These are phyloP conservation scores for Ustilago esculenta DNA, from an alignment of 1,284 basidiomycete genomes.

Conservation along the genomic window DNA sequence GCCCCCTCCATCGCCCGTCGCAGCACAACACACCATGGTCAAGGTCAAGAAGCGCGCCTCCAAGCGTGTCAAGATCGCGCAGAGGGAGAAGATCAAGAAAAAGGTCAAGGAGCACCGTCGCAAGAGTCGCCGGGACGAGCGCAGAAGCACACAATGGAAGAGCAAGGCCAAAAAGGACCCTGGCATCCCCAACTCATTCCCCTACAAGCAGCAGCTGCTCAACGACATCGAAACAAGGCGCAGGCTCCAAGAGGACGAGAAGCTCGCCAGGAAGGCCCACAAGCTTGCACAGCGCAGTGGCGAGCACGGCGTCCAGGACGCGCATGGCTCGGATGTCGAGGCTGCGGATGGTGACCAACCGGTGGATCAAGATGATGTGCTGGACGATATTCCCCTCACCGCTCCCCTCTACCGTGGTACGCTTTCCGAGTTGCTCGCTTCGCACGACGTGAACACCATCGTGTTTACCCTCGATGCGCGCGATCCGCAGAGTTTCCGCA, in stretches of 20 bases:
- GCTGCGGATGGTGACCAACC: slow-evolving; percentile 37
- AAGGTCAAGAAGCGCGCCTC: slow-evolving; percentile 60
- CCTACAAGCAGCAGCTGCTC: slow-evolving; percentile 95
- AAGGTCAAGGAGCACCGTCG: slow-evolving; percentile 65
- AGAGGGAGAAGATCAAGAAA: slow-evolving; percentile 63
- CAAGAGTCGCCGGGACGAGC: slow-evolving; percentile 73
- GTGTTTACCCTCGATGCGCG: slow-evolving; percentile 57
- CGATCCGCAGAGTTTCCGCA: slow-evolving; percentile 57
- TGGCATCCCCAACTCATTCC: slow-evolving; percentile 96
- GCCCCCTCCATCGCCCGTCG: no score
- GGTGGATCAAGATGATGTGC: slow-evolving; percentile 30
- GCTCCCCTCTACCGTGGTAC: slow-evolving; percentile 42
- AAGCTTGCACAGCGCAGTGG: slow-evolving; percentile 39
- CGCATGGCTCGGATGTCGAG: slow-evolving; percentile 20
- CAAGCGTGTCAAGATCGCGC: slow-evolving; percentile 60
- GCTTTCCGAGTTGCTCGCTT: slow-evolving; percentile 36
- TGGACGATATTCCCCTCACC: slow-evolving; percentile 37
- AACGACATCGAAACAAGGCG: slow-evolving; percentile 73
- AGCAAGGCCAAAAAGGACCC: slow-evolving; percentile 78
- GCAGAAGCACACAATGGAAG: slow-evolving; percentile 87
- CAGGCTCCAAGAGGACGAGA: slow-evolving; percentile 47
- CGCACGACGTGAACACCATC: slow-evolving; percentile 47
- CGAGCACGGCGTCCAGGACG: slow-evolving; percentile 10
- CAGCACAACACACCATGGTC: slow-evolving; percentile 32
- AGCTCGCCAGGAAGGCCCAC: slow-evolving; percentile 35